Percentiles rank a stretch among this genome's conserved stretches.
Conservation (phyloP, 2,329 filamentous ascomycete species). For the Hirsutella rhossiliensis region DNA sequence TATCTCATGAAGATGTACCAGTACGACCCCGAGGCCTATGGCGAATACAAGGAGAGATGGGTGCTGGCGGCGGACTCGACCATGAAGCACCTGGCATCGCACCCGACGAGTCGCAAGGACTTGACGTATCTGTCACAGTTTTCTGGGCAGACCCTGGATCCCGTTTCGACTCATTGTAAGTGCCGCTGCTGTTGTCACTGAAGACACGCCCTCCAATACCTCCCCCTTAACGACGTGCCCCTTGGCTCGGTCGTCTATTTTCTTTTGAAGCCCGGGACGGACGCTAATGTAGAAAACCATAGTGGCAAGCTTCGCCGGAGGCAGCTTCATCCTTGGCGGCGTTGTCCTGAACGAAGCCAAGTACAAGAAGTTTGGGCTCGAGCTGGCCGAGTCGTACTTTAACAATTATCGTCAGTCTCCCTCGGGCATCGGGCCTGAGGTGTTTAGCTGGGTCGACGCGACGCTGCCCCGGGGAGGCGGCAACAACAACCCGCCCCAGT, state of each 20-base stretch:
- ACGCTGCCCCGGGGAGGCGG: slow-evolving; percentile 18
- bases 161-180: slow-evolving; percentile 38
- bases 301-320: slow-evolving; percentile 75
- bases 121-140: slow-evolving; percentile 59
- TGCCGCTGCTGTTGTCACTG: slow-evolving; percentile 1
- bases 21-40: slow-evolving; percentile 57
- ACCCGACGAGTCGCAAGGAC: slow-evolving; percentile 54
- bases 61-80: slow-evolving; percentile 61
- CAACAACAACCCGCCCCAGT: slow-evolving; percentile 28
- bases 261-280: too few species aligned
- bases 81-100: slow-evolving; percentile 57
- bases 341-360: slow-evolving; percentile 51
- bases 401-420: slow-evolving; percentile 57
- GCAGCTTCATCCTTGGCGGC: slow-evolving; percentile 75
- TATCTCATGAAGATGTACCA: slow-evolving; percentile 88
- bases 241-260: too few species aligned
- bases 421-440: slow-evolving; percentile 67
- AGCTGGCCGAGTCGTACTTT: slow-evolving; percentile 60
- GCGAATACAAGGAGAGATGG: slow-evolving; percentile 61
- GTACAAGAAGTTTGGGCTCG: slow-evolving; percentile 64
- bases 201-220: not conserved
- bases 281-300: slow-evolving; percentile 23
- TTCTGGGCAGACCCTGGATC: slow-evolving; percentile 28
- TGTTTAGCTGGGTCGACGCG: slow-evolving; percentile 48
- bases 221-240: too few species aligned